Percentiles rank a stretch among this genome's conserved stretches.
These are phyloP conservation scores for Amanita subjunquillea DNA, from an alignment of 768 basidiomycete species.

Conservation along the genomic window DNA sequence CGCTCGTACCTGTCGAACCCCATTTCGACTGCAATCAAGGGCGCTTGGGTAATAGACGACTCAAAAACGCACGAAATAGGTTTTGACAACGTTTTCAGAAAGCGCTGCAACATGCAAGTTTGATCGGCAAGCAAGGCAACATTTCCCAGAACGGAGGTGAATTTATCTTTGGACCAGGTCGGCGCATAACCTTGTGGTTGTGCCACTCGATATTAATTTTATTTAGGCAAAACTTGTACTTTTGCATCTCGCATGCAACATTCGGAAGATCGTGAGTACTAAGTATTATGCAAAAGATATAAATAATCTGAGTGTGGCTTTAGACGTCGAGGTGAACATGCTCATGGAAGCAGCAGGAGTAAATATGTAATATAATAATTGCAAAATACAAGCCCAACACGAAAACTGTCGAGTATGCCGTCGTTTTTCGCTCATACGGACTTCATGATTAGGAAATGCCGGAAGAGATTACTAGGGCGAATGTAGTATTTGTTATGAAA, in stretches of 20 bases:
- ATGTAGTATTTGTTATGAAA: too few relatives aligned
- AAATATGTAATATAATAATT: neutral
- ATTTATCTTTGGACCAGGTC: conserved; percentile 51
- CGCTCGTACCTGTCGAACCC: conserved; percentile 34
- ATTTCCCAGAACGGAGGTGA: conserved; percentile 55
- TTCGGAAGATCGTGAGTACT: conserved; percentile 45
- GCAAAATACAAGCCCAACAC: too few relatives aligned
- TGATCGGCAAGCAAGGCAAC: conserved; percentile 55
- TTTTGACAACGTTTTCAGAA: conserved; percentile 11
- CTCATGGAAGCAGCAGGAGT: conserved; percentile 36
- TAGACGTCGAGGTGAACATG: conserved; percentile 40
- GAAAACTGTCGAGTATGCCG: too few relatives aligned
- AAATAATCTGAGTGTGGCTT: neutral
- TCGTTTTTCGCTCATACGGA: too few relatives aligned
- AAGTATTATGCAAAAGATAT: conserved; percentile 8
- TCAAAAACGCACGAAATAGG: neutral
- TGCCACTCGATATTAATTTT: neutral
- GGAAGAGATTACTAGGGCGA: too few relatives aligned
- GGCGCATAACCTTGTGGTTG: conserved; percentile 2
- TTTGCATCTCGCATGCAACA: conserved; percentile 53
- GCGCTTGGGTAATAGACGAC: conserved; percentile 32
- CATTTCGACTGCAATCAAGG: conserved; percentile 22
- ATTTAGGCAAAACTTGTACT: conserved; percentile 30
- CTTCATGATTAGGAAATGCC: too few relatives aligned
- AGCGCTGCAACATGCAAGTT: conserved; percentile 29